Base-by-base conservation (phyloP, 305 asterid species). In the Nicotiana rustica region DNA sequence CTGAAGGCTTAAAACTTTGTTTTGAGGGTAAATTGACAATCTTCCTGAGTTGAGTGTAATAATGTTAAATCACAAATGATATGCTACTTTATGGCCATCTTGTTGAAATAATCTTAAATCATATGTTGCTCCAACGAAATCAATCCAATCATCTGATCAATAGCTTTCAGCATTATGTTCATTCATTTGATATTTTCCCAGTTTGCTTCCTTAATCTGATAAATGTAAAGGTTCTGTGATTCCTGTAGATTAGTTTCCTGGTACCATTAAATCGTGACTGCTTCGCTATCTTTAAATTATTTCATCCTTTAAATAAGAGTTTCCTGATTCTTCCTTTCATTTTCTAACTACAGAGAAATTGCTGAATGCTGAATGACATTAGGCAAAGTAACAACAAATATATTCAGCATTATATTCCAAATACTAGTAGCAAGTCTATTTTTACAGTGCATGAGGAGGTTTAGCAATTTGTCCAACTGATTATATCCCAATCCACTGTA, bases 31-130 rank as follows among this genome's bases (percentile, higher is more conserved):
- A 52, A 52, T 52, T 52, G 44, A 75, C 29, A 13, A 75, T 15
- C 47, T 75, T 52, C 80, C 29, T 5, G 10, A 29, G 65, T 75
- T 75, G 80, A 75, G 13, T 52, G 66, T 75, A 75, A 75, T 75
- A 75, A 52, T 75, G 47, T 75, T 29, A 25, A 61, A 52, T 62
- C 21, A 67, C 79, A 25, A n/a, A 81, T 12, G 35, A 19, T 21
- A 47, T 52, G 78, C 57, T 61, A 67, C 65, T 67, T 36, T 47
- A 49, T 73, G 15, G 60, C 41, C 7, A 21, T 49, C 79, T 73
- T 29, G 4, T n/a, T 75, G 25, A 49, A 71, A 44, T 19, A 71
- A 71, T 71, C 78, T 71, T 6, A 71, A 52, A 75, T 75, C 47
- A 75, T 75, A 75, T 75, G 47, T 25, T 75, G 10, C 80, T 52